Evolutionary conservation across 352 stramenopile genomes (phyloP).

Genomic region (Globisporangium solare): DNA sequence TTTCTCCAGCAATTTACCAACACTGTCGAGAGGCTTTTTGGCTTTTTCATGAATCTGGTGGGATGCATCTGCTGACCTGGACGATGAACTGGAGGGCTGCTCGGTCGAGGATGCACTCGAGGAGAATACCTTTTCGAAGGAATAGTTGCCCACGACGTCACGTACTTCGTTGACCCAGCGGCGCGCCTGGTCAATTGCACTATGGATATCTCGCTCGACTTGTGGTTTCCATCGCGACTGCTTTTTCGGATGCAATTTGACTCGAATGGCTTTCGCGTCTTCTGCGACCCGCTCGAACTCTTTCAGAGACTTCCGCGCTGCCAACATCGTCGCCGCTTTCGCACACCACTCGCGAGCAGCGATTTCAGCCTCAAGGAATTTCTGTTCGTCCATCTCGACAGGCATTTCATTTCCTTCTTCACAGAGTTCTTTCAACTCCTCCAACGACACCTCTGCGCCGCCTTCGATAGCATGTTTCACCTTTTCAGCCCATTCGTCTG

Average conservation of each 20-base stretch:
- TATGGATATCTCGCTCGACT: slow-evolving; percentile 74
- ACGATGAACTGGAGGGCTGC: slow-evolving; percentile 21
- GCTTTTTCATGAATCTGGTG: slow-evolving; percentile 21
- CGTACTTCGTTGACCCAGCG: slow-evolving; percentile 77
- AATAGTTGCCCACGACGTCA: slow-evolving; percentile 48
- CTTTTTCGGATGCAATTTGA: slow-evolving; percentile 66
- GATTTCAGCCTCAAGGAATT: slow-evolving; percentile 75
- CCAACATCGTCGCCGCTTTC: slow-evolving; percentile 45
- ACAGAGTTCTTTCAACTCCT: slow-evolving; percentile 68
- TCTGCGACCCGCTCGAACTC: slow-evolving; percentile 55
- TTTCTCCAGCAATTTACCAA: slow-evolving; percentile 67
- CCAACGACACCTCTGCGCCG: slow-evolving; percentile 59
- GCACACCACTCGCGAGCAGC: slow-evolving; percentile 73
- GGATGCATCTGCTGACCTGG: slow-evolving; percentile 8
- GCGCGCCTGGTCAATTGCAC: slow-evolving; percentile 54
- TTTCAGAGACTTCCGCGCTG: slow-evolving; percentile 53
- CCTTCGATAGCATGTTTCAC: slow-evolving; percentile 77
- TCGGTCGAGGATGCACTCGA: slow-evolving; percentile 23
- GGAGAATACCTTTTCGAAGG: slow-evolving; percentile 66
- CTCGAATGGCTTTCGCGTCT: slow-evolving; percentile 68
- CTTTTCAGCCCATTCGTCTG: slow-evolving; percentile 77
- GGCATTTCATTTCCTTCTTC: slow-evolving; percentile 82
- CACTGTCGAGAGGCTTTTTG: slow-evolving; percentile 66
- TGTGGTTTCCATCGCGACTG: slow-evolving; percentile 82
- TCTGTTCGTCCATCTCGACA: slow-evolving; percentile 87